A percentile compares a stretch with the other conserved stretches of the same genome.
Evolutionary conservation across 108 stramenopile species (phyloP).

Genomic region (Asterionellopsis glacialis): DNA sequence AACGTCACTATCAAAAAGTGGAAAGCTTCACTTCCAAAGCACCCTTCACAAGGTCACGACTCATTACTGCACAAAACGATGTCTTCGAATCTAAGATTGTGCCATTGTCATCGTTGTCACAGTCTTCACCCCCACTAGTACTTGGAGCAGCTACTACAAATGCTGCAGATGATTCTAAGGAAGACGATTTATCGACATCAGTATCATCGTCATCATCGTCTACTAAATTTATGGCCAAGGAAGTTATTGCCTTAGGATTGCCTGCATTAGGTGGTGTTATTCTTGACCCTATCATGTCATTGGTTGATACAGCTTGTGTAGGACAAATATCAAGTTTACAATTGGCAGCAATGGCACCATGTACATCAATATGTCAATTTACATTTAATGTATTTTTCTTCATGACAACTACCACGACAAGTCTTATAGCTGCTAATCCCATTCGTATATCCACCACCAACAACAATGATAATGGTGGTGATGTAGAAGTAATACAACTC

Average conservation of each 20-base stretch:
- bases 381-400: slow-evolving; percentile 38
- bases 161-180: too few relatives aligned
- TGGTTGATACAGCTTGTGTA: slow-evolving; percentile 44
- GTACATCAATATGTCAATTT: slow-evolving; percentile 41
- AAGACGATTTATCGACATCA: too few relatives aligned
- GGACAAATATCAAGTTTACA: slow-evolving; percentile 32
- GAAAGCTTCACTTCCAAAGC: too few relatives aligned
- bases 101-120: too few relatives aligned
- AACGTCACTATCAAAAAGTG: too few relatives aligned
- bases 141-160: too few relatives aligned
- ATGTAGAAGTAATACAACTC: neutral
- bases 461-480: too few relatives aligned
- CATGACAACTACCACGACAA: slow-evolving; percentile 31
- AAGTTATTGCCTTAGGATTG: slow-evolving; percentile 18
- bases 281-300: slow-evolving; percentile 43
- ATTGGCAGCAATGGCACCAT: slow-evolving; percentile 44
- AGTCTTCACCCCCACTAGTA: too few relatives aligned
- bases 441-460: neutral
- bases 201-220: too few relatives aligned
- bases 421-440: slow-evolving; percentile 30
- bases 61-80: too few relatives aligned
- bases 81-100: too few relatives aligned
- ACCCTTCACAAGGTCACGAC: too few relatives aligned
- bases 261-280: slow-evolving; percentile 32
- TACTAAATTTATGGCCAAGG: slow-evolving; percentile 9